These are phyloP conservation scores for Trypanosomatidae sp. DNA, from an alignment of 208 protist species.

Conservation along the genomic window DNA sequence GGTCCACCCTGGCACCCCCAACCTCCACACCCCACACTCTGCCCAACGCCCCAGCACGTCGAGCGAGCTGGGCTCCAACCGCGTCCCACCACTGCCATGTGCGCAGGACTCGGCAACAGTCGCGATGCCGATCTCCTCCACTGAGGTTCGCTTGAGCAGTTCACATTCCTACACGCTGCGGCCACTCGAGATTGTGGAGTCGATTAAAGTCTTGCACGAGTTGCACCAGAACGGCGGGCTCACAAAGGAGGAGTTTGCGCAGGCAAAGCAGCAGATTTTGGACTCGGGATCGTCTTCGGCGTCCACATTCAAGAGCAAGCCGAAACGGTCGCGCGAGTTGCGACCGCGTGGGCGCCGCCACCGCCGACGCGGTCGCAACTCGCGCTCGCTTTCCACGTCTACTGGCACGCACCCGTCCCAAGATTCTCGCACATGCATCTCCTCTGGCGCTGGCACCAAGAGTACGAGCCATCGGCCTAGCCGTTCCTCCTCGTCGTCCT, in stretches of 20 bases:
- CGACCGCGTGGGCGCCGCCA: background rate
- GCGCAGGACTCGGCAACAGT: slow-evolving; percentile 4
- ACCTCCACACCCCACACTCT: background rate
- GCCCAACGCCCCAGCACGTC: background rate
- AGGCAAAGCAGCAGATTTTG: slow-evolving; percentile 77
- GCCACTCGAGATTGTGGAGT: slow-evolving; percentile 59
- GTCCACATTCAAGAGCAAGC: slow-evolving; percentile 12
- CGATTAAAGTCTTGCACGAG: slow-evolving; percentile 67
- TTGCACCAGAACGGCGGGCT: slow-evolving; percentile 66
- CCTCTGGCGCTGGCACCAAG: slow-evolving; percentile 2
- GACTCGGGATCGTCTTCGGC: slow-evolving; percentile 24
- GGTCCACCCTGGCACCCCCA: background rate
- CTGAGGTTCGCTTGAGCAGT: slow-evolving; percentile 10
- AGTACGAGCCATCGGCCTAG: slow-evolving; percentile 13
- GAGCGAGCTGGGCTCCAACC: background rate
- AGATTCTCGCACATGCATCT: background rate
- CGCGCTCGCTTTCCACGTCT: background rate
- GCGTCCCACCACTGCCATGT: background rate
- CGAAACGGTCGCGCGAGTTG: background rate
- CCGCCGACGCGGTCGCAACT: slow-evolving; percentile 1
- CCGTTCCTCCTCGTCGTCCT: slow-evolving; percentile 26
- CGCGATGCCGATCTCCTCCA: background rate
- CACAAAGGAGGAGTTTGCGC: slow-evolving; percentile 69
- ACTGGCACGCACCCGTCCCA: background rate
- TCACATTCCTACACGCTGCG: slow-evolving; percentile 17